Evolutionary conservation across 2,329 filamentous ascomycete species (phyloP), one percentile per base, ranked within the genome.

Genomic region (Cladosporium cucumerinum): DNA sequence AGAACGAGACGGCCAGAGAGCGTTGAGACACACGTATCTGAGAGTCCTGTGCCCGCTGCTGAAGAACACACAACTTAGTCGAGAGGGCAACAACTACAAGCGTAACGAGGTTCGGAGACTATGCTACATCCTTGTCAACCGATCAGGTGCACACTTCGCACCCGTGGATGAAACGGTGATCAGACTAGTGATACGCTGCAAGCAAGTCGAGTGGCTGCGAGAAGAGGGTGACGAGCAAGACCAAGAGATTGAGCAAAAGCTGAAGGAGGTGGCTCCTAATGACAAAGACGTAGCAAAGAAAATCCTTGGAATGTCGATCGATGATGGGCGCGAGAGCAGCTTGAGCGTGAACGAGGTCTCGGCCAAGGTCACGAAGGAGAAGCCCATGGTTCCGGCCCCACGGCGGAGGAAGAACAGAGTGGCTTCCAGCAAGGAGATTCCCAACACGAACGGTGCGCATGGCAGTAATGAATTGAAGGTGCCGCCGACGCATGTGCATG

Each of bases 1-100:
- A 18, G 73, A 75, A 28, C 52, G 67, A 32, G 73, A 74, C 58
- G 75, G 75, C 11, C 74, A 76, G 61, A 68, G 70, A 21, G 80
- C 86, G 2, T 81, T 99, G 65, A 87, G 94, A 43, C 95, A 99
- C 76, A 99, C 95, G 4, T 99, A 99, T 75, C 84, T 99, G 6
- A 89, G 95, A 34, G 95, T 99, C 4, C 81, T 99, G 14, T 93
- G 96, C 73, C 95, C 95, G 0, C 83, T 99, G 26, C 83, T 99
- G 25, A 90, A 91, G 43, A 92, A 99, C 75, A 97, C 94, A 1
- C 95, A 98, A 76, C 86, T 99, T 51, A 90, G 87, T 72, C 85
- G 91, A 61, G 89, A 93, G 23, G 76, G 73, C 2, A 92, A 92
- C 1, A 88, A 97, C 75, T 98, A 99, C 82, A 99, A 98, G 77